Percentiles rank a stretch among this genome's conserved stretches.
Conservation (phyloP, 2,329 filamentous ascomycete species). For the Leptographium galeiforme region DNA sequence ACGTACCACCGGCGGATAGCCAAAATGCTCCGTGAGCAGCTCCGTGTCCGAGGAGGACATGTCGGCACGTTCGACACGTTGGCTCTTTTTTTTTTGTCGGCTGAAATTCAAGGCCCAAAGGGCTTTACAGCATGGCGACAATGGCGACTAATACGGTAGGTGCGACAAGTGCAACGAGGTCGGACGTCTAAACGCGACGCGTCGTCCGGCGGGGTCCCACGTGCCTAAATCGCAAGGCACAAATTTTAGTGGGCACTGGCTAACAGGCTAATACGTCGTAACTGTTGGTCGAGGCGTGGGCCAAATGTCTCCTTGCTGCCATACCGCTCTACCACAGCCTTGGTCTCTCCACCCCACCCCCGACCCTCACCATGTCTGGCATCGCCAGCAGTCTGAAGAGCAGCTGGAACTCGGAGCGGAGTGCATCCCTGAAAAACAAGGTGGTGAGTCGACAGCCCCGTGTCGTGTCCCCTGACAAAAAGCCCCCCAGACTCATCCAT, state of each 20-base stretch:
- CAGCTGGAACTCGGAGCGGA: constrained; percentile 39
- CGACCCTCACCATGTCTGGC: constrained; percentile 24
- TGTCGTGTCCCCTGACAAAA: too few species aligned
- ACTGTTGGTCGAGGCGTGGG: too few species aligned
- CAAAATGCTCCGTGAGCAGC: constrained; percentile 88
- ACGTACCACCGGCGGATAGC: constrained; percentile 80
- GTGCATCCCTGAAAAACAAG: constrained; percentile 25
- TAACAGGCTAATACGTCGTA: too few species aligned
- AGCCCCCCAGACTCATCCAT: background rate
- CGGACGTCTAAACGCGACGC: constrained; percentile 1
- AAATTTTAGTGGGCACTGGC: too few species aligned
- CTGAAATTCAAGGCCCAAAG: too few species aligned
- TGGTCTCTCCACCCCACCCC: background rate
- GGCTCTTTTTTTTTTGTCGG: background rate
- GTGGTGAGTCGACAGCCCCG: constrained; percentile 36
- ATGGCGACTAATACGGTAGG: too few species aligned
- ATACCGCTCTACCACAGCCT: background rate
- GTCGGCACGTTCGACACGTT: constrained; percentile 7
- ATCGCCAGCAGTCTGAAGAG: constrained; percentile 15
- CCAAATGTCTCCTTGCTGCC: too few species aligned
- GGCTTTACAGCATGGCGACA: too few species aligned
- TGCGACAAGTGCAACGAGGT: too few species aligned
- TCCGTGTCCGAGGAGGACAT: constrained; percentile 34
- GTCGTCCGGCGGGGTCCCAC: background rate
- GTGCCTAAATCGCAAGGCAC: constrained; percentile 5